Evolutionary conservation across 495 filamentous ascomycete genomes (phyloP), one percentile per base, ranked within the genome.

Genomic region (Xylaria curta): DNA sequence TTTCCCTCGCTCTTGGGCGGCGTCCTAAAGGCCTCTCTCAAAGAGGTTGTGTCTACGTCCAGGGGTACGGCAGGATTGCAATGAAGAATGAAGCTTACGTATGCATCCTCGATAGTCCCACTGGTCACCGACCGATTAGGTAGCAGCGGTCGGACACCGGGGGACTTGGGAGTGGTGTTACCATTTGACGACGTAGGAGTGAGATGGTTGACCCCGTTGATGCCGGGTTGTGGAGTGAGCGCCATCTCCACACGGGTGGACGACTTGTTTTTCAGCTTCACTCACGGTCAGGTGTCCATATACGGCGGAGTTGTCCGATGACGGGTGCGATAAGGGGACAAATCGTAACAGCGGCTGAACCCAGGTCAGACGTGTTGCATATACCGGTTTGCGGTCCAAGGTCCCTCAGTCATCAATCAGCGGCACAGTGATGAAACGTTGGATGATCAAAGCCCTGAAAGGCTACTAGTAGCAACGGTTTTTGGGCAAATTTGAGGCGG

Each of bases 1-100:
- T 97, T 97, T 68, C 93, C 94, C 77, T 96, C 96, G 75, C 94
- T 97, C 76, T 92, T 95, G 2, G 96, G 96, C 2, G 94, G 94
- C 28, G 84, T 89, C 36, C 93, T 88, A 80, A 99, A 98, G 4
- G 89, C 90, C 71, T 93, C 94, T 56, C 89, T 89, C 58, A 99
- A 83, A 61, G 94, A 91, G 1, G 84, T 83, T 4, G 92, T 89
- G 81, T 94, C 92, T 40, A 89, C 89, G n/a, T 91, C 89, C 28
- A 84, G 75, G 3, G 92, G 90, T 10, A 95, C 88, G 59, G 88
- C 88, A 2, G 93, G 93, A 77, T 95, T 95, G 85, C 96, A 98
- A 83, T 97, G 94, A 56, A 99, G 85, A 72, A 99, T 92, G 76
- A 98, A 99, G 73, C 85, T 77, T 69, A 94, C 91, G 79, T 95